A percentile compares a stretch with the other conserved stretches of the same genome.
Conservation (phyloP, 305 asterid genomes). For the Fraxinus floribunda region DNA sequence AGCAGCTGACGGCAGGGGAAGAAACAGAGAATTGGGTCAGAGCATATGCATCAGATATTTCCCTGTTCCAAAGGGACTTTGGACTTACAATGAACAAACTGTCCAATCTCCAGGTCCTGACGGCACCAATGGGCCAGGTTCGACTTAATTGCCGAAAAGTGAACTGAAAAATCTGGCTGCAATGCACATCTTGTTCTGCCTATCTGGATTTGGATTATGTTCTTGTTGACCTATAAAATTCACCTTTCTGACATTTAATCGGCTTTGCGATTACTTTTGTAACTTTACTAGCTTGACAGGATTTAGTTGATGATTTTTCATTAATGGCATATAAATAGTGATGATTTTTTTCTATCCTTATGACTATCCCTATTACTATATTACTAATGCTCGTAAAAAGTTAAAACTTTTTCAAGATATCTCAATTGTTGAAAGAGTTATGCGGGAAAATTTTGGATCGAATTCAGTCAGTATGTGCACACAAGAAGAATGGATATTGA, state of each 20-base stretch:
- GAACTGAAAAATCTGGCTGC: conserved; percentile 24
- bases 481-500: conserved; percentile 1
- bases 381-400: neutral
- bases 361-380: neutral
- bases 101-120: conserved; percentile 45
- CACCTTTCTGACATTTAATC: neutral
- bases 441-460: neutral
- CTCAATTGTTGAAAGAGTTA: neutral
- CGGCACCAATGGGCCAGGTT: conserved; percentile 52
- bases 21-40: conserved; percentile 59
- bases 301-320: neutral
- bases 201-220: conserved; percentile 12
- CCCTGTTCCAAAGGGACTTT: conserved; percentile 57
- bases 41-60: conserved; percentile 59
- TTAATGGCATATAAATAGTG: neutral
- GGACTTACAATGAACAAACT: conserved; percentile 69
- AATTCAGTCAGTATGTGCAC: neutral
- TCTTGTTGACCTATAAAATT: neutral
- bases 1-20: conserved; percentile 59
- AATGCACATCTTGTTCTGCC: conserved; percentile 2
- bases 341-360: neutral
- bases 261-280: neutral
- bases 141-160: conserved; percentile 54
- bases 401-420: neutral
- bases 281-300: neutral